Evolutionary conservation across 768 basidiomycete species (phyloP).

Genomic region (Podaxis rugospora): DNA sequence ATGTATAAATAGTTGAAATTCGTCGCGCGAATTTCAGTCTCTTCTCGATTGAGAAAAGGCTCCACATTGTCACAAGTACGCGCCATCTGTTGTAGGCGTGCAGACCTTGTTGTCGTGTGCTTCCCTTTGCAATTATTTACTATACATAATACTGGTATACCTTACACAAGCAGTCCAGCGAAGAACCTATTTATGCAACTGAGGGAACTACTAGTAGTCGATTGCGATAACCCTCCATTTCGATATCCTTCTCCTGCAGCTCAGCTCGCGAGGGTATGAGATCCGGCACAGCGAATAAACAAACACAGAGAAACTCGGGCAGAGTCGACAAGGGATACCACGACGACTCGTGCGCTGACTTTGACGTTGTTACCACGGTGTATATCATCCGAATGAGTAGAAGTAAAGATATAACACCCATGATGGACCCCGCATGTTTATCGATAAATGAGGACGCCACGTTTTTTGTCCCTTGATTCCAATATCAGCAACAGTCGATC

Average conservation of each 20-base stretch:
- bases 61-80: too few relatives aligned
- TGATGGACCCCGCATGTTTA: conserved; percentile 25
- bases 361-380: conserved; percentile 26
- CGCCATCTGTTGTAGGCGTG: too few relatives aligned
- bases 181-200: background rate
- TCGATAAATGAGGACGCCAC: conserved; percentile 18
- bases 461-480: conserved; percentile 4
- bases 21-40: too few relatives aligned
- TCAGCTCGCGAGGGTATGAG: conserved; percentile 28
- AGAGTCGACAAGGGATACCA: conserved; percentile 40
- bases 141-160: too few relatives aligned
- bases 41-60: too few relatives aligned
- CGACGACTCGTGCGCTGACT: conserved; percentile 27
- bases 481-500: background rate
- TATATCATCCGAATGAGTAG: conserved; percentile 37
- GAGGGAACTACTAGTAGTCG: background rate
- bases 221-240: background rate
- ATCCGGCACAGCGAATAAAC: conserved; percentile 28
- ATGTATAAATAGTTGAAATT: too few relatives aligned
- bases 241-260: conserved; percentile 12
- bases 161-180: too few relatives aligned
- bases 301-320: conserved; percentile 34
- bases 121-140: too few relatives aligned
- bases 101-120: too few relatives aligned
- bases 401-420: conserved; percentile 28